Base-by-base conservation (phyloP, 345 rosid genomes). In the Linum trigynum region DNA sequence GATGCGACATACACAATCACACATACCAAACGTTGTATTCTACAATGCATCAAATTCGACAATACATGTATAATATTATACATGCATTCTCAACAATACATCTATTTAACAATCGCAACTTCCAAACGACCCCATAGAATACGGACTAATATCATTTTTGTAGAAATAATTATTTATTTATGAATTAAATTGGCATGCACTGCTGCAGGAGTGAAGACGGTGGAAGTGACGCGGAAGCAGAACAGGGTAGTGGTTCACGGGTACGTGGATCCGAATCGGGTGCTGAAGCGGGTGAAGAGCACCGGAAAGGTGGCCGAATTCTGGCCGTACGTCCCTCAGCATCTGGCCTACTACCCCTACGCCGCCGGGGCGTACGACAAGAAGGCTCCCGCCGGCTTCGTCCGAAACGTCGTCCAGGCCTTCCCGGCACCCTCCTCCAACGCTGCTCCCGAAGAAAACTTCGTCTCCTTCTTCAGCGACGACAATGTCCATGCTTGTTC, bases 401-500 rank as follows among this genome's bases (percentile, higher is more conserved):
- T 85, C 60, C 80, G 88, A 5, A 85, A 87, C 59, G 81, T 75
- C 5, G 82, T 70, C 5, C 90, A 83, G 64, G 85, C 86, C 58
- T 83, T 63, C 74, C 86, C 94, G 3, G 71, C 78, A 36, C 59
- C 78, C 9, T 67, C 3, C 53, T 9, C 3, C 14, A 48, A 15
- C 14, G 14, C n/a, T 42, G 78, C 76, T 0, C 70, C 81, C 0
- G 88, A 85, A 23, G 94, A 87, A 39, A 77, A 83, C 55, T 66
- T 81, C 16, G 74, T 74, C 37, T 74, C 90, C 11, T 39, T 85
- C 71, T 87, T 87, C 70, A 87, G 88, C 58, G 94, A 87, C 36
- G 94, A 87, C 56, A 87, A 87, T 41, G 94, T 87, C n/a, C 69
- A 87, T 71, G 85, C 94, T 0, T 87, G 94, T 59, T 83, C 94